A percentile compares a stretch with the other conserved stretches of the same genome.
These are phyloP conservation scores for Cucumis sativus DNA, from an alignment of 306 rosid genomes.

Conservation along the genomic window Cucumber_9930_V3 NC_026657.2:12651501-12652000, in stretches of 20 bases:
- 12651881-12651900: slow-evolving; percentile 96
- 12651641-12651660: slow-evolving; percentile 63
- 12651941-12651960: too few species aligned
- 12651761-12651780: slow-evolving; percentile 48
- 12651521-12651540: slow-evolving; percentile 70
- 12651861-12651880: slow-evolving; percentile 66
- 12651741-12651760: slow-evolving; percentile 82
- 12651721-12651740: slow-evolving; percentile 79
- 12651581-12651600: slow-evolving; percentile 60
- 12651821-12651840: slow-evolving; percentile 75
- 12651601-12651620: slow-evolving; percentile 46
- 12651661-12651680: slow-evolving; percentile 63
- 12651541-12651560: slow-evolving; percentile 50
- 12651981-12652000: too few species aligned
- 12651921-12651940: not conserved
- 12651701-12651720: slow-evolving; percentile 74
- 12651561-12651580: slow-evolving; percentile 26
- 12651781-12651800: slow-evolving; percentile 88
- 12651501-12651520: slow-evolving; percentile 26
- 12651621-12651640: slow-evolving; percentile 42
- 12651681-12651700: slow-evolving; percentile 67
- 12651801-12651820: slow-evolving; percentile 78
- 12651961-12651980: too few species aligned
- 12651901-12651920: not conserved
- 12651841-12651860: slow-evolving; percentile 29